A percentile compares a stretch with the other conserved stretches of the same genome.
Evolutionary conservation across 306 rosid genomes (phyloP).

Genomic region (Casuarina glauca): DNA sequence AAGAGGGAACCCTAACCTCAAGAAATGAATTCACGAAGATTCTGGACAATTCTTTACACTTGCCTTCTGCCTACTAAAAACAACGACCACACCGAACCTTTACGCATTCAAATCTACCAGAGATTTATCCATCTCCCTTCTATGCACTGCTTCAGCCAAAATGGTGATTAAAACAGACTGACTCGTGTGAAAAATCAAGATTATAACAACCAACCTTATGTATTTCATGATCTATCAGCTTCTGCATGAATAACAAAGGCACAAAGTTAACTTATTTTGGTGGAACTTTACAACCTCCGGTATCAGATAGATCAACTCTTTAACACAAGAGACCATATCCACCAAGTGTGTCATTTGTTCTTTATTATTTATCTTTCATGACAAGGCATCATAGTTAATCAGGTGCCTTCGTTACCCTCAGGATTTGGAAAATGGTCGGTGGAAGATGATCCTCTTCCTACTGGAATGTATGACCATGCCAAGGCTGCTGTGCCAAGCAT

Average conservation of each 20-base stretch:
- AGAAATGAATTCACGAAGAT: too few species aligned
- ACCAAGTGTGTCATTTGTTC: conserved; percentile 44
- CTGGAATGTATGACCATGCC: conserved; percentile 75
- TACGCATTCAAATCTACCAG: conserved; percentile 3
- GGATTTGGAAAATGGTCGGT: conserved; percentile 31
- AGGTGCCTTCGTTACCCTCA: conserved; percentile 40
- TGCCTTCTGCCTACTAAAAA: too few species aligned
- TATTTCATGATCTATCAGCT: conserved; percentile 25
- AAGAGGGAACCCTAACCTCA: too few species aligned
- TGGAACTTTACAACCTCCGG: conserved; percentile 41
- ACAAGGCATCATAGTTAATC: conserved; percentile 26
- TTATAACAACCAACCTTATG: conserved; percentile 17
- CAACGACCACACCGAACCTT: too few species aligned
- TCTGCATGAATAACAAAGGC: conserved; percentile 23
- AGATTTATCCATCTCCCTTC: conserved; percentile 5
- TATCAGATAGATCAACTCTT: conserved; percentile 34
- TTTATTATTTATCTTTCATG: conserved; percentile 24
- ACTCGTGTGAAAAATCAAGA: neutral
- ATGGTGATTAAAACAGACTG: neutral
- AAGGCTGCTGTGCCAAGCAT: conserved; percentile 66
- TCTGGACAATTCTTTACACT: too few species aligned
- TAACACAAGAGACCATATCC: conserved; percentile 39
- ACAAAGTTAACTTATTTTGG: conserved; percentile 8
- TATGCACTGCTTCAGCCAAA: neutral
- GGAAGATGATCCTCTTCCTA: conserved; percentile 42